Evolutionary conservation across 192 early-diverging fungal genomes (phyloP), one percentile per base, ranked within the genome.

Genomic region (Geranomyces michiganensis): DNA sequence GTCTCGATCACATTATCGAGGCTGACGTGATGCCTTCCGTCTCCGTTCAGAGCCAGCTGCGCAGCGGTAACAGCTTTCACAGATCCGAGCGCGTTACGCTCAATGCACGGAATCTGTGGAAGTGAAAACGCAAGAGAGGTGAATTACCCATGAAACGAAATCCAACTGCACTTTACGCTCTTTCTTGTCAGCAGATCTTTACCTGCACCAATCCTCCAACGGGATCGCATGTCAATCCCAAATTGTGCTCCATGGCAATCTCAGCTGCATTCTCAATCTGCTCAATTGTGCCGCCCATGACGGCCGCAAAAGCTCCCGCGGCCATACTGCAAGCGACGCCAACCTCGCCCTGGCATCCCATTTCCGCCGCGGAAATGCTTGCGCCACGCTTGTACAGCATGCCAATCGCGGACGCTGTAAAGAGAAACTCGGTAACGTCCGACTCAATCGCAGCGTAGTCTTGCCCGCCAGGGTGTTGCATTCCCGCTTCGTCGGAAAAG

Each of bases 281-380:
- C 51, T 89, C 86, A 1, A 91, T 84, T 0, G 91, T 87, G 17
- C 93, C 95, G 53, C 95, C 95, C 94, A 98, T 95, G 5, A 98
- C 94, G n/a, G 94, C 94, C 6, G 94, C 88, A 67, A 96, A 96
- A 0, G 89, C 96, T 0, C 91, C 96, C 15, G 96, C 94, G 12
- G 92, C 93, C 96, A 98, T 98, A 32, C 90, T 92, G 77, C 96
- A 98, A 13, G 96, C 94, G 17, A 98, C 96, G 62, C 96, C 96
- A 3, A 98, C 94, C 80, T 98, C 96, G 51, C 96, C 96, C 75
- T 96, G 94, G 77, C 96, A 98, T 49, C 96, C 96, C 88, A 98
- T 93, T 76, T 96, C 96, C 7, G 96, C 96, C 0, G 94, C 92
- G 33, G 92, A 94, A 51, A 98, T 98, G 43, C 88, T 90, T 0